A percentile compares a stretch with the other conserved stretches of the same genome.
Conservation (phyloP, 129 eudicot genomes). For the Escallonia herrerae region DNA sequence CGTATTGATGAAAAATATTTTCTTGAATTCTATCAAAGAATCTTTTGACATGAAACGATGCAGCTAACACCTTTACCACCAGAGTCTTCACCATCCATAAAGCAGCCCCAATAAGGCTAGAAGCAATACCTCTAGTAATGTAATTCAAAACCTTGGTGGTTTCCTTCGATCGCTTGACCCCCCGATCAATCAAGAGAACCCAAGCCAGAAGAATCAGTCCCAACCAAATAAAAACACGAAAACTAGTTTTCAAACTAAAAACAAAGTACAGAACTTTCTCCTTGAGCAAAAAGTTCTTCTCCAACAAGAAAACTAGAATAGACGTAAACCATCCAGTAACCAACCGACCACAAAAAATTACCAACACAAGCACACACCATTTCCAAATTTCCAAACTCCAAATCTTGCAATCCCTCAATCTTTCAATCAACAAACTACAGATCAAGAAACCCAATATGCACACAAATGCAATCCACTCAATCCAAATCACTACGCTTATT, state of each 20-base stretch:
- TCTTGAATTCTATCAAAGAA: constrained; percentile 34
- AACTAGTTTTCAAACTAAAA: constrained; percentile 23
- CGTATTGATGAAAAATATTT: constrained; percentile 23
- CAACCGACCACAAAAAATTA: constrained; percentile 31
- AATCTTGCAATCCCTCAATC: constrained; percentile 1
- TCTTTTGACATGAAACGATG: constrained; percentile 28
- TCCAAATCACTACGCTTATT: constrained; percentile 4
- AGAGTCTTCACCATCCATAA: constrained; percentile 34
- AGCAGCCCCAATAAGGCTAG: constrained; percentile 23
- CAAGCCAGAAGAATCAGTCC: constrained; percentile 26
- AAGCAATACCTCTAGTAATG: constrained; percentile 22
- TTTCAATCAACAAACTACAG: constrained; percentile 22
- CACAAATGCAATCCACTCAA: constrained; percentile 32
- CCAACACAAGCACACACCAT: constrained; percentile 24
- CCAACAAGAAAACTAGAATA: constrained; percentile 24
- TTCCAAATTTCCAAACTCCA: constrained; percentile 40
- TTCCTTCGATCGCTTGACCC: constrained; percentile 12
- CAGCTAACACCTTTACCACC: constrained; percentile 21
- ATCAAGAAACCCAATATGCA: constrained; percentile 23
- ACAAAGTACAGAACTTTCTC: constrained; percentile 31
- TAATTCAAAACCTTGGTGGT: constrained; percentile 7
- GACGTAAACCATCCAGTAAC: constrained; percentile 24
- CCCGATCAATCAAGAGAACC: constrained; percentile 12
- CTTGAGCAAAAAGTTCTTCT: constrained; percentile 22
- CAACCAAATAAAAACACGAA: constrained; percentile 24